phyloP scores from a whole-genome alignment of 2,329 filamentous ascomycete genomes.

The Colletotrichum lindemuthianum region DNA sequence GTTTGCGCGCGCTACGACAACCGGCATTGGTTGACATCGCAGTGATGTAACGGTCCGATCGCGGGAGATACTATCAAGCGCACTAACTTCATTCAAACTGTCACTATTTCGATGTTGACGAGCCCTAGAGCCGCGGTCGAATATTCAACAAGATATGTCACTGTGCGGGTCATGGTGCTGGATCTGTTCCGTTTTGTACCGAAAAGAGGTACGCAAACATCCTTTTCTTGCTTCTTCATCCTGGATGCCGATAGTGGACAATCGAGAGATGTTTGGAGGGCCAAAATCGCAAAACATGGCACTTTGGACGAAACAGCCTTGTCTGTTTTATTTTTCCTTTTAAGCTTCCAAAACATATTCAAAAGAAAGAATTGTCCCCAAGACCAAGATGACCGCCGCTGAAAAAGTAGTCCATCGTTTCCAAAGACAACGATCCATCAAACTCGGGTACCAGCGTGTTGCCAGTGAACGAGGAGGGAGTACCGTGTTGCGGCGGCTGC shows the following conservation, averaged over 20 bases:
- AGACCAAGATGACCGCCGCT: constrained; percentile 32
- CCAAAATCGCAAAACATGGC: not conserved
- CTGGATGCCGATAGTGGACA: not conserved
- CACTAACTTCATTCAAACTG: too few species aligned
- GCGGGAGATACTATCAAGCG: not conserved
- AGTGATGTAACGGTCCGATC: not conserved
- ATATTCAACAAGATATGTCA: not conserved
- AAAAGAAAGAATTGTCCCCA: constrained; percentile 34
- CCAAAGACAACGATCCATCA: constrained; percentile 23
- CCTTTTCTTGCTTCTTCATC: not conserved
- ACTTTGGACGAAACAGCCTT: constrained; percentile 1
- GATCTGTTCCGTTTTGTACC: constrained; percentile 4
- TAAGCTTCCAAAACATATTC: constrained; percentile 2
- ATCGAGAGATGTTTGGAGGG: too few species aligned
- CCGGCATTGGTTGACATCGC: not conserved
- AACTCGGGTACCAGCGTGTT: constrained; percentile 22
- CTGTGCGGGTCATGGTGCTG: not conserved
- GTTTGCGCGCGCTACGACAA: not conserved
- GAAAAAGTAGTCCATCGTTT: constrained; percentile 33
- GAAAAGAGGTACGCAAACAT: not conserved
- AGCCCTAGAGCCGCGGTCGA: too few species aligned
- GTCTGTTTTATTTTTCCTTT: too few species aligned
- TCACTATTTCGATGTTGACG: too few species aligned
- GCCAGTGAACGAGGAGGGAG: constrained; percentile 19
- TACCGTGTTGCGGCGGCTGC: constrained; percentile 8